Base-by-base conservation (phyloP, 148 eudicot genomes). In the Cornus florida region DNA sequence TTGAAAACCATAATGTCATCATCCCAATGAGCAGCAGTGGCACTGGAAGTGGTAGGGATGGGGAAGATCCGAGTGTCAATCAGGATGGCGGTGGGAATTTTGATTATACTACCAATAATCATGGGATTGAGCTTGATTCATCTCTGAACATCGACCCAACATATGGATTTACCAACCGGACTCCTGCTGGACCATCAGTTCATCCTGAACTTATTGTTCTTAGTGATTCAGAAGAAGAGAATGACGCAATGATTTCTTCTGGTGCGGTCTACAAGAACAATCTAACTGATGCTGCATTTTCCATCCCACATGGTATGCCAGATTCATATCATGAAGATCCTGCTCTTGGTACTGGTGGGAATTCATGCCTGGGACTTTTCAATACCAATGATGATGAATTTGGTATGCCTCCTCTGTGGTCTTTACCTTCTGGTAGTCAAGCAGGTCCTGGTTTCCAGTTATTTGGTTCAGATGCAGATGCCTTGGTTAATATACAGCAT, bases 221-320 rank as follows among this genome's bases (percentile, higher is more conserved):
- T 43, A 92, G 92, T 82, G 94, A 92, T 88, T 92, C 94, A 17
- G 97, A 92, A 77, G 97, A 90, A 80, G 94, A 92, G 69, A 85
- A 85, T 75, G 87, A 72, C 7, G 39, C 68, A 57, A 17, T 83
- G 76, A 60, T 85, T 71, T 69, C 79, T n/a, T 77, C 84, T 84
- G 83, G 71, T 39, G 70, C 75, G 57, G 74, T 77, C 41, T 78
- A 75, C 69, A 74, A 46, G 73, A 78, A 86, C 68, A 79, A 74
- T 62, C 60, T 71, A 62, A 71, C 77, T 66, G 85, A 78, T 69
- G 64, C 80, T 69, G 69, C 82, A 74, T 91, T 79, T 82, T 70
- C 89, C 28, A 77, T 83, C 22, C 75, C 78, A 20, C 90, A 79
- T 75, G 91, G 85, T 80, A 75, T 89, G 67, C 77, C 95, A 74